Evolutionary conservation across 345 rosid genomes (phyloP).

Genomic region (Eucalyptus brandiana): DNA sequence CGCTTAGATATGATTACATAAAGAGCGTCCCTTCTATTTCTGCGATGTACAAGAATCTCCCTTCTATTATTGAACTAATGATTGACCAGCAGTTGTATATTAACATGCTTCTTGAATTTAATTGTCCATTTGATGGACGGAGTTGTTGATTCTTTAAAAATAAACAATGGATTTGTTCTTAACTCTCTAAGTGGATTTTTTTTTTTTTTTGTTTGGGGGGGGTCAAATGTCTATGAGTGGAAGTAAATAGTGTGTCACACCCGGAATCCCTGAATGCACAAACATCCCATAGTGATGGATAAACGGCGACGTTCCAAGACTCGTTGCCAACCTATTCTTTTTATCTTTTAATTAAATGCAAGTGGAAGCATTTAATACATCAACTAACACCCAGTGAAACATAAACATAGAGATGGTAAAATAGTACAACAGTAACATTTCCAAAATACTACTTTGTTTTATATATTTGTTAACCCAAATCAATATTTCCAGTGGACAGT

Average conservation of each 20-base stretch:
- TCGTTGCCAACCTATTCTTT: accelerated
- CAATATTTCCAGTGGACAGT: too few species aligned
- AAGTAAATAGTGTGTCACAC: not conserved
- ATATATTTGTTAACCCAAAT: too few species aligned
- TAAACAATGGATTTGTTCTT: not conserved
- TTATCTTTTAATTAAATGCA: too few species aligned
- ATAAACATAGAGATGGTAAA: too few species aligned
- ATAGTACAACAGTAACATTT: too few species aligned
- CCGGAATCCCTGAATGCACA: accelerated
- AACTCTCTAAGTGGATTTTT: too few species aligned
- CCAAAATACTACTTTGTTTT: too few species aligned
- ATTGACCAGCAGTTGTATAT: not conserved
- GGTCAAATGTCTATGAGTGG: not conserved
- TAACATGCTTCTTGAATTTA: not conserved
- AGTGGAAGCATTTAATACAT: too few species aligned
- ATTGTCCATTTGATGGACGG: not conserved
- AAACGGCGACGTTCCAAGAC: accelerated
- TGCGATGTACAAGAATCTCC: not conserved
- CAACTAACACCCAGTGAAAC: too few species aligned
- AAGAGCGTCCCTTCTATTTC: not conserved
- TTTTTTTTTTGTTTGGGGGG: too few species aligned
- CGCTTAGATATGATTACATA: not conserved
- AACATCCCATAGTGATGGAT: too few species aligned
- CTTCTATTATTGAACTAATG: not conserved
- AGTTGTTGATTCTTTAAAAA: not conserved